Evolutionary conservation across 129 eudicot genomes (phyloP), one percentile per base, ranked within the genome.

Genomic region (Flaveria trinervia): DNA sequence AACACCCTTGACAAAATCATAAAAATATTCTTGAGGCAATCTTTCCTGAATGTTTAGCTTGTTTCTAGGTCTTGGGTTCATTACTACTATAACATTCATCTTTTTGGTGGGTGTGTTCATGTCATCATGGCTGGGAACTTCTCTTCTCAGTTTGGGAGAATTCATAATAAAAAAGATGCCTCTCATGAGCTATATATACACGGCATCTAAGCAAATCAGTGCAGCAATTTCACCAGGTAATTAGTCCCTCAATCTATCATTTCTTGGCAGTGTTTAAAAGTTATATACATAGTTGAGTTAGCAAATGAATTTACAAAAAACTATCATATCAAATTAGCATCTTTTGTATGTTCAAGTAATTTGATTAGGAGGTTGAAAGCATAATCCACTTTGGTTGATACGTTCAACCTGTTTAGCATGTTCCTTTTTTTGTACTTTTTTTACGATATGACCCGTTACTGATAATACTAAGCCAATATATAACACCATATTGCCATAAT

Each of bases 61-160:
- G 15, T 49, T 49, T 46, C 28, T 86, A 90, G 96, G 96, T 78
- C 92, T 90, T 65, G 96, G 96, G 52, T 88, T 90, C 73, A 72
- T 85, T 61, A 90, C 96, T 50, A 85, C 96, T 46, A 83, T 90
- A 48, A 75, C 80, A 33, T 90, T 87, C 87, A 90, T 90, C 69
- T 90, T 90, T 82, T 62, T 90, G 69, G 96, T 90, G 65, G 92
- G 96, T 41, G 87, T 90, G 55, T 87, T 86, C 83, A 88, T 84
- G 92, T 90, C 96, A 15, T 90, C 96, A 56, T 90, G 96, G 96
- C 64, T 90, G 75, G 96, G 96, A 60, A 71, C 92, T 46, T 87
- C 96, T 51, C 82, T 90, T 49, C 89, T 90, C 15, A 71, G 73
- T 26, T 74, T 90, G 65, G 96, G 96, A 23, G 96, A 90, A 81